Evolutionary conservation across 768 basidiomycete species (phyloP).

Genomic region (Sporobolomyces phaffii): DNA sequence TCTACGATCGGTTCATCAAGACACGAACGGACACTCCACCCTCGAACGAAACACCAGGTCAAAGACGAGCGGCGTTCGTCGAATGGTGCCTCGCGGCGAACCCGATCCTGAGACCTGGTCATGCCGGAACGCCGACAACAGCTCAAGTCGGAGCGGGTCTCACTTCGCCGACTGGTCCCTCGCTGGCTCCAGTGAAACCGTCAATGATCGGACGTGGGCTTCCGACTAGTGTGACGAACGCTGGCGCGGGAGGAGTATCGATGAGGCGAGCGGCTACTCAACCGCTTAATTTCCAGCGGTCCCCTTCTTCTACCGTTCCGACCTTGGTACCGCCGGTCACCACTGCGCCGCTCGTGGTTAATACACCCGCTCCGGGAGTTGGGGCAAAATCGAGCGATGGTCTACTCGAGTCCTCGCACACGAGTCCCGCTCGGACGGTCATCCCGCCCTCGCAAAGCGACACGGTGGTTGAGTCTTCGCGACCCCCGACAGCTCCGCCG

Average conservation of each 20-base stretch:
- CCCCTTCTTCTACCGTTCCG: not conserved
- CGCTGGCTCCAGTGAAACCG: too few relatives aligned
- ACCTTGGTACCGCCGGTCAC: not conserved
- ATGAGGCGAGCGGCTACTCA: constrained; percentile 7
- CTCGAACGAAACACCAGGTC: not conserved
- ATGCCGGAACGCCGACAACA: not conserved
- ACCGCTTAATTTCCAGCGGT: not conserved
- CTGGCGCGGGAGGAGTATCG: not conserved
- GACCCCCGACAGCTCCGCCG: too few relatives aligned
- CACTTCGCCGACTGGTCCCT: too few relatives aligned
- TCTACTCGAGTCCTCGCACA: too few relatives aligned
- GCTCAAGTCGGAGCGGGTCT: not conserved
- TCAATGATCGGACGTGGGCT: not conserved
- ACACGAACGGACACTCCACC: not conserved
- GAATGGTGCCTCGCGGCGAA: constrained; percentile 18
- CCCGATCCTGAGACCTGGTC: not conserved
- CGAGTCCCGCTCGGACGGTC: too few relatives aligned
- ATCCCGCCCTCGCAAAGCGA: too few relatives aligned
- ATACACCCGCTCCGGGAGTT: too few relatives aligned
- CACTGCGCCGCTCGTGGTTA: not conserved
- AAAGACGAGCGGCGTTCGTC: constrained; percentile 18
- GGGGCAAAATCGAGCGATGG: too few relatives aligned
- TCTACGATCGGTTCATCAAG: constrained; percentile 12
- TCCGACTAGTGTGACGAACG: not conserved
- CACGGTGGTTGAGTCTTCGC: too few relatives aligned